phyloP scores from a whole-genome alignment of 768 basidiomycete species.

The Phanerochaete carnosa region DNA sequence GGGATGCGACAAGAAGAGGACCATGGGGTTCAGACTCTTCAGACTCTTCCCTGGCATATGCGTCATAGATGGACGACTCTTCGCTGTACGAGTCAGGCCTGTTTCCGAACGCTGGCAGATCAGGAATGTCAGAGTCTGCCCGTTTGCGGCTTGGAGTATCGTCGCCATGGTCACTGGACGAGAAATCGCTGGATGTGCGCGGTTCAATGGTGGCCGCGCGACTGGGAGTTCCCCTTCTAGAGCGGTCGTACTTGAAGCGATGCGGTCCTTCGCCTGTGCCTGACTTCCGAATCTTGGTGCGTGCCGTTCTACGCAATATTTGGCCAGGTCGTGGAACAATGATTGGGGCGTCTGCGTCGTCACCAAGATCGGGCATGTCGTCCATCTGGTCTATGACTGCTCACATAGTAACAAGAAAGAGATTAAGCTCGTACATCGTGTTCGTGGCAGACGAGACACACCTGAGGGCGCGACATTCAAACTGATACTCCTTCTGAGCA shows the following conservation, averaged over 20 bases:
- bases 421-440: neutral
- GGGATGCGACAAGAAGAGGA: constrained; percentile 9
- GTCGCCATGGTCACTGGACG: constrained; percentile 62
- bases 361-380: constrained; percentile 61
- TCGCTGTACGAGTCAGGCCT: constrained; percentile 79
- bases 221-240: constrained; percentile 35
- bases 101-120: constrained; percentile 35
- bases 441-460: constrained; percentile 37
- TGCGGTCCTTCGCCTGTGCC: constrained; percentile 76
- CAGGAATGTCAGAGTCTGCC: constrained; percentile 42
- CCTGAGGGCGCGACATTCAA: constrained; percentile 83
- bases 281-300: constrained; percentile 94
- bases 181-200: constrained; percentile 68
- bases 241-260: constrained; percentile 58
- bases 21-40: constrained; percentile 23
- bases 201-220: constrained; percentile 34
- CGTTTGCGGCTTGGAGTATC: constrained; percentile 33
- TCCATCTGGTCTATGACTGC: constrained; percentile 68
- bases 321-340: constrained; percentile 86
- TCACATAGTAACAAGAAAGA: neutral
- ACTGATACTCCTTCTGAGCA: constrained; percentile 83
- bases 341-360: constrained; percentile 88
- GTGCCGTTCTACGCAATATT: constrained; percentile 86
- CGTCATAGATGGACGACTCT: constrained; percentile 80
- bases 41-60: constrained; percentile 63